Base-by-base conservation (phyloP, 2,329 filamentous ascomycete species). In the Nannizziopsis arthrosporioides region DNA sequence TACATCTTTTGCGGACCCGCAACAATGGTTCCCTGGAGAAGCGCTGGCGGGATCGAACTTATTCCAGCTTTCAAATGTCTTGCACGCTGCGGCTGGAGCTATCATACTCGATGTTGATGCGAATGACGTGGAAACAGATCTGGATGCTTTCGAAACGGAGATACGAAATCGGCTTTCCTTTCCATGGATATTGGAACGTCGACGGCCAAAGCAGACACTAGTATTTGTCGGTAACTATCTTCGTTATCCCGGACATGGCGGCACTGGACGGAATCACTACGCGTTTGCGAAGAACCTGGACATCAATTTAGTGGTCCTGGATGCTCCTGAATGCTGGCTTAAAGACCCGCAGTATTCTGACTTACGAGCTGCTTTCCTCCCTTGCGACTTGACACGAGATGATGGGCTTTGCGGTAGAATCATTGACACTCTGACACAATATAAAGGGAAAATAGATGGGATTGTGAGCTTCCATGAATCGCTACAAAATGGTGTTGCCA, bases 261-360 rank as follows among this genome's bases (percentile, higher is more conserved):
- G 38, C 9, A 41, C 38, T 9, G 38, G 17, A 41, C 10, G 14
- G 7, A 41, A 22, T 57, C 61, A 6, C 22, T 27, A 27, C 7
- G 22, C 3, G 22, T 27, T 27, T 27, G 65, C 64, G 10, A 45
- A 47, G 17, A 63, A 63, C 1, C 56, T 70, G 2, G 64, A 63
- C 2, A 63, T 71, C 34, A 52, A 54, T 0, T 36, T 71, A 1
- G 59, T 69, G 18, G 56, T 69, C 5, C 34, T 68, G 11, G 68
- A 69, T 47, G 48, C 58, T 12, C 53, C 59, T 0, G 65, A 62
- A 5, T 65, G 70, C 53, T 70, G 66, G 66, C 54, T 70, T 12
- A 52, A 67, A 49, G 48, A 51, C 19, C 36, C 31, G 19, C 39
- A 41, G 12, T 56, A 57, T 45, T 51, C 57, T 1, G 45, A 61